These are phyloP conservation scores for Xylaria flabelliformis DNA, from an alignment of 495 filamentous ascomycete genomes.

Conservation along the genomic window DNA sequence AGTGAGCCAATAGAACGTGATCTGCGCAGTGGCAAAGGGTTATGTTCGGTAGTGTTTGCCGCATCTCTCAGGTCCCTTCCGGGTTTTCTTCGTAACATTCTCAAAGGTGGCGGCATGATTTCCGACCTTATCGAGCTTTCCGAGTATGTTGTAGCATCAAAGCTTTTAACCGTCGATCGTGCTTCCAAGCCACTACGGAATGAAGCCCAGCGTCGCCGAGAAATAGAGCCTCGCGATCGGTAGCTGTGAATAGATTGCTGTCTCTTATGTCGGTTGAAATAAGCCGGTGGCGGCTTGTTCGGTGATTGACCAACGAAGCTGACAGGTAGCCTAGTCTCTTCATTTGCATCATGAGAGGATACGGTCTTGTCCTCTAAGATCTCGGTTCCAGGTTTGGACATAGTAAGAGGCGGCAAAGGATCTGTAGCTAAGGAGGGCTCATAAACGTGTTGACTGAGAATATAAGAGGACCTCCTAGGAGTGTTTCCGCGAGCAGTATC, in stretches of 20 bases:
- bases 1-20: constrained; percentile 77
- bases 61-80: constrained; percentile 88
- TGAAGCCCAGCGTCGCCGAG: constrained; percentile 62
- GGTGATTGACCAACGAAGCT: constrained; percentile 38
- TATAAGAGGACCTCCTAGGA: constrained; percentile 58
- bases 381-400: constrained; percentile 39
- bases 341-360: constrained; percentile 37
- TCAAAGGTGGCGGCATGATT: constrained; percentile 55
- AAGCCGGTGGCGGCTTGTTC: constrained; percentile 42
- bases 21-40: constrained; percentile 57
- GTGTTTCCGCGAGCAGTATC: constrained; percentile 44
- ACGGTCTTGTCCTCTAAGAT: not conserved
- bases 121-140: constrained; percentile 47
- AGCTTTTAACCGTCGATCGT: constrained; percentile 63
- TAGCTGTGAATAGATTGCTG: constrained; percentile 49
- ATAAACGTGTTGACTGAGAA: constrained; percentile 52
- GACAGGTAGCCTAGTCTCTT: constrained; percentile 39
- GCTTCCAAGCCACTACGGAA: constrained; percentile 74
- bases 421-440: constrained; percentile 39
- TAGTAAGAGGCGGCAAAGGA: constrained; percentile 48
- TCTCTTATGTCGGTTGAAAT: constrained; percentile 44
- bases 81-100: constrained; percentile 80
- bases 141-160: constrained; percentile 65
- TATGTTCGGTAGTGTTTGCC: constrained; percentile 73
- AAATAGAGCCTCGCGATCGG: constrained; percentile 46